Evolutionary conservation across 768 basidiomycete genomes (phyloP), one percentile per base, ranked within the genome.

Genomic region (Leccinum fibrillosum): DNA sequence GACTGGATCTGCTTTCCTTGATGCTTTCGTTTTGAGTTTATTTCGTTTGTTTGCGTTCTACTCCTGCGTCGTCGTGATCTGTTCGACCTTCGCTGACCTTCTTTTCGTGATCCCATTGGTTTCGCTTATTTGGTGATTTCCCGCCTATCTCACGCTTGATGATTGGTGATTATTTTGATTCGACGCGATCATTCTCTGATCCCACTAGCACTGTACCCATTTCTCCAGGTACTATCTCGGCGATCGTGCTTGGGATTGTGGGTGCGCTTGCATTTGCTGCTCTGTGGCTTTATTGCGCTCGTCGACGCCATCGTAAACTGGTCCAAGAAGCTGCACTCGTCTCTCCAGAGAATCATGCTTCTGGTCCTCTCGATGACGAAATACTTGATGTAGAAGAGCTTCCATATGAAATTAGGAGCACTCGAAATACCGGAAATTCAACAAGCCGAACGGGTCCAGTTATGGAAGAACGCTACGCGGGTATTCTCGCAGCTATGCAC

Each of bases 281-380:
- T 37, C 60, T 72, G 4, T 74, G 70, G 72, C 63, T 74, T 17
- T 69, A 70, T 39, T 72, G 71, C n/a, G 70, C 72, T 44, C 66
- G 69, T 26, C 65, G 67, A 53, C 70, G 72, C 26, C 68, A 65
- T 57, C 72, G 65, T 28, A 52, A 56, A 28, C 57, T 72, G 21
- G 48, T 51, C 39, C 65, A 48, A 26, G 70, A 70, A 21, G 56
- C 67, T 44, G 57, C 57, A 5, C 30, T 61, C 23, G 21, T 62
- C n/a, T 45, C 32, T 2, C 56, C 61, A 7, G 59, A 53, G 19
- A 60, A 55, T 37, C 50, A 62, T 21, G 26, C 55, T 2, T 11
- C 62, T 23, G 59, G 64, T 9, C 68, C 69, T 4, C 63, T 72
- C 2, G 62, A 66, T 3, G 64, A 66, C 12, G 71, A 72, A 44